phyloP scores from a whole-genome alignment of 2,329 filamentous ascomycete species.

The Phialophora chinensis region DNA sequence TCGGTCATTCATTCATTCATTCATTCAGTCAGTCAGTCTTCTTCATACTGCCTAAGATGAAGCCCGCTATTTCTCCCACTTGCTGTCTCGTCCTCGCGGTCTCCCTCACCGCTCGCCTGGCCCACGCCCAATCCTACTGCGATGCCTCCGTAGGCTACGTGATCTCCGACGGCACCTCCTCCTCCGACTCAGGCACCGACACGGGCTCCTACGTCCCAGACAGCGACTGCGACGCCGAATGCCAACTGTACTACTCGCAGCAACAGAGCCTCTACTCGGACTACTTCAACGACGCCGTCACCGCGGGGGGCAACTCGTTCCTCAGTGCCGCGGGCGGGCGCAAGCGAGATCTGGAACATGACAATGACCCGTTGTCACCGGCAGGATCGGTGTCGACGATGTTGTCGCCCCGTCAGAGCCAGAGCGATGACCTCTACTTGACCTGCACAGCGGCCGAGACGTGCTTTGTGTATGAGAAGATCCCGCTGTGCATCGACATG shows the following conservation, averaged over 20 bases:
- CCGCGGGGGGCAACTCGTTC: neutral
- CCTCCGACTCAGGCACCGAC: neutral
- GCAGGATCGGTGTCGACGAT: too few species aligned
- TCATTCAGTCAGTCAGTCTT: neutral
- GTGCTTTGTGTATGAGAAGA: slow-evolving; percentile 1
- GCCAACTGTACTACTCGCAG: slow-evolving; percentile 2
- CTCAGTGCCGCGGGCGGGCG: neutral
- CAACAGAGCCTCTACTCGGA: neutral
- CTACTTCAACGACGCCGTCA: slow-evolving; percentile 7
- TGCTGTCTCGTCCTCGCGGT: neutral
- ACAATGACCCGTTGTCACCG: too few species aligned
- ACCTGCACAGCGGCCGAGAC: slow-evolving; percentile 1
- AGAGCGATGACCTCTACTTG: neutral
- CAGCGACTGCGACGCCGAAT: slow-evolving; percentile 3
- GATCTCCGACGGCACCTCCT: neutral
- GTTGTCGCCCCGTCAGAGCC: neutral
- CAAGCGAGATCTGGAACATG: neutral
- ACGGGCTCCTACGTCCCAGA: neutral
- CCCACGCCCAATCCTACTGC: neutral
- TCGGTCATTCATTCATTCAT: neutral
- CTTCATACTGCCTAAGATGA: neutral
- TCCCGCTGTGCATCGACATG: slow-evolving; percentile 7
- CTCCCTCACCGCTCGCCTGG: neutral
- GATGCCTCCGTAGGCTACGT: neutral
- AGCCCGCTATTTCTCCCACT: neutral